Conservation (phyloP, 176 grass and related monocot genomes). For the Phragmites australis region DNA sequence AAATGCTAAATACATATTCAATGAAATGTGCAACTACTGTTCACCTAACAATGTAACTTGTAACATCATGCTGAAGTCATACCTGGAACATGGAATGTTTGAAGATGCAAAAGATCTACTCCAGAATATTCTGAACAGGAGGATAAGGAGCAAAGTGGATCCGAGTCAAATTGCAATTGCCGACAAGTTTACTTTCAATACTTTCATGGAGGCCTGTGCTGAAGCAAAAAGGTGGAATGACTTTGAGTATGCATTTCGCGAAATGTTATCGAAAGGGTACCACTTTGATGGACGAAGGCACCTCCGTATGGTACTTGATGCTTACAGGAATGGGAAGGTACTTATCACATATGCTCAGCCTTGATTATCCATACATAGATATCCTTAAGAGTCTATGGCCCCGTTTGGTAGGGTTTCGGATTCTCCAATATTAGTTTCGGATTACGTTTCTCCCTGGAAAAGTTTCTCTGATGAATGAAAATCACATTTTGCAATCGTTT, state of each 20-base stretch:
- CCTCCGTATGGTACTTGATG: constrained; percentile 67
- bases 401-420: too few species aligned
- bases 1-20: constrained; percentile 85
- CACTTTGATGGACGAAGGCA: constrained; percentile 78
- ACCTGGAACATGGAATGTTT: constrained; percentile 66
- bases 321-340: constrained; percentile 88
- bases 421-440: too few species aligned
- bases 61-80: constrained; percentile 92
- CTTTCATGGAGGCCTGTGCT: constrained; percentile 81
- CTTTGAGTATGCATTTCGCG: constrained; percentile 63
- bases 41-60: constrained; percentile 79
- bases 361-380: constrained; percentile 11
- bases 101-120: constrained; percentile 72
- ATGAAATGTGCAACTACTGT: constrained; percentile 80
- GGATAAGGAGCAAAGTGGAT: constrained; percentile 50
- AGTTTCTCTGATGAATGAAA: too few species aligned
- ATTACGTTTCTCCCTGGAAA: too few species aligned
- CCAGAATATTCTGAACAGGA: constrained; percentile 62
- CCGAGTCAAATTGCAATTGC: constrained; percentile 48
- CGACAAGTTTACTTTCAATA: constrained; percentile 98
- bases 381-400: too few species aligned
- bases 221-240: constrained; percentile 76
- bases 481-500: too few species aligned
- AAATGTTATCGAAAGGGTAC: constrained; percentile 67
- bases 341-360: constrained; percentile 18